Percentiles rank a stretch among this genome's conserved stretches.
phyloP scores from a whole-genome alignment of 1,284 basidiomycete genomes.

The Heterobasidion occidentale region DNA sequence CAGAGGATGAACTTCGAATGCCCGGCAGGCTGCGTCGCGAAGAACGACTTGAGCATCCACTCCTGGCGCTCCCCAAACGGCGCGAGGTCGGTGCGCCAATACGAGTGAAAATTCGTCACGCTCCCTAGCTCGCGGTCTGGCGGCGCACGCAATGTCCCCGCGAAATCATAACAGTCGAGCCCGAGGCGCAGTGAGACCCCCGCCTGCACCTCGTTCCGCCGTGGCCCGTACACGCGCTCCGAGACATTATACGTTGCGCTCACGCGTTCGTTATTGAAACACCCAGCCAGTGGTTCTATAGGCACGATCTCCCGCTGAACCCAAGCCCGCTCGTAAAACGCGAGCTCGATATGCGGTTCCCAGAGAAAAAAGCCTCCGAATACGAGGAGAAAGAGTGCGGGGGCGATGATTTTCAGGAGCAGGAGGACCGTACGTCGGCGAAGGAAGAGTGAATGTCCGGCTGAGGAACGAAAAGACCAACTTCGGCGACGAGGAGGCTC shows the following conservation, averaged over 20 bases:
- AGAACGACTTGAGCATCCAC: slow-evolving; percentile 83
- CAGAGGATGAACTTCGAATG: slow-evolving; percentile 70
- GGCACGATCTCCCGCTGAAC: slow-evolving; percentile 58
- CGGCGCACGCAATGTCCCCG: slow-evolving; percentile 54
- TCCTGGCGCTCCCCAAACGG: slow-evolving; percentile 76
- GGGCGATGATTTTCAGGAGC: slow-evolving; percentile 19
- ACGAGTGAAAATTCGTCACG: slow-evolving; percentile 73
- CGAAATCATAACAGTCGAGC: slow-evolving; percentile 84
- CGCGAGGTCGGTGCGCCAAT: slow-evolving; percentile 83
- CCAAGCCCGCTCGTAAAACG: slow-evolving; percentile 72
- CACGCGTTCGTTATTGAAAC: slow-evolving; percentile 55
- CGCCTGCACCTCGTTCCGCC: slow-evolving; percentile 64
- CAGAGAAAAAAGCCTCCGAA: slow-evolving; percentile 48
- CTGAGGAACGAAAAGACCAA: not conserved
- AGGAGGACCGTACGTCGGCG: slow-evolving; percentile 12
- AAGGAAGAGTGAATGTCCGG: not conserved
- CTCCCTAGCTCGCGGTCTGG: slow-evolving; percentile 23
- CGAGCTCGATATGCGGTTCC: slow-evolving; percentile 77
- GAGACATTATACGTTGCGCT: slow-evolving; percentile 67
- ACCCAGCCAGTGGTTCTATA: slow-evolving; percentile 56
- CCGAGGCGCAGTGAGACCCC: slow-evolving; percentile 72
- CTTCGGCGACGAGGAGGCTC: not conserved
- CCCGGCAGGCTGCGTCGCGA: slow-evolving; percentile 75
- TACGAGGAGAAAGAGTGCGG: slow-evolving; percentile 29
- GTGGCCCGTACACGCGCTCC: slow-evolving; percentile 49